Percentiles rank a stretch among this genome's conserved stretches.
Evolutionary conservation across 2,329 filamentous ascomycete species (phyloP).

Genomic region (Pseudogymnoascus sp.): DNA sequence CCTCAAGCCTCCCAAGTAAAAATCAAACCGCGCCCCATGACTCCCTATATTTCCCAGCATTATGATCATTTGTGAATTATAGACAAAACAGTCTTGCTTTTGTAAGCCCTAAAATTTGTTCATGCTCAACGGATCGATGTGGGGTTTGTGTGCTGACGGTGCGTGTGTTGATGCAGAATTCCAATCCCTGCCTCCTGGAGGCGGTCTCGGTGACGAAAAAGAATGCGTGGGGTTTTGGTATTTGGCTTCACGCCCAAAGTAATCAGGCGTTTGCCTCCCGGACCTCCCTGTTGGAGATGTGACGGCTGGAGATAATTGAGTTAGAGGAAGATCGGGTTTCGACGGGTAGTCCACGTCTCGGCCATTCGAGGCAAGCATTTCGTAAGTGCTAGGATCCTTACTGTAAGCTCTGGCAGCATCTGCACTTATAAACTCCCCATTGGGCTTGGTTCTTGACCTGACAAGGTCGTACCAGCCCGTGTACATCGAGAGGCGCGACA

Average conservation of each 20-base stretch:
- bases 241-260: constrained; percentile 37
- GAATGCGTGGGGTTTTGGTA: constrained; percentile 41
- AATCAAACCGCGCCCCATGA: background rate
- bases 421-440: constrained; percentile 81
- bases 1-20: background rate
- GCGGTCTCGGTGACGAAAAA: constrained; percentile 41
- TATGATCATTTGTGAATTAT: constrained; percentile 8
- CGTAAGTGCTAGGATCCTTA: constrained; percentile 63
- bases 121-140: constrained; percentile 25
- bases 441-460: constrained; percentile 39
- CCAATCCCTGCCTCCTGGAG: constrained; percentile 22
- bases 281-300: constrained; percentile 16
- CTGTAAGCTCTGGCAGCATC: constrained; percentile 59
- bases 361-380: constrained; percentile 61
- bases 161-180: constrained; percentile 23
- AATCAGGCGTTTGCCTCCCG: constrained; percentile 29
- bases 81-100: background rate
- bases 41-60: constrained; percentile 6
- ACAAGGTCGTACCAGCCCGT: constrained; percentile 70
- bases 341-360: constrained; percentile 30
- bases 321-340: constrained; percentile 23
- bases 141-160: constrained; percentile 16
- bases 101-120: constrained; percentile 23
- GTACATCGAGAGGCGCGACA: constrained; percentile 79
- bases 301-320: constrained; percentile 21